Percentiles rank a stretch among this genome's conserved stretches.
These are phyloP conservation scores for Aethionema arabicum DNA, from an alignment of 345 rosid species.

Conservation along the genomic window DNA sequence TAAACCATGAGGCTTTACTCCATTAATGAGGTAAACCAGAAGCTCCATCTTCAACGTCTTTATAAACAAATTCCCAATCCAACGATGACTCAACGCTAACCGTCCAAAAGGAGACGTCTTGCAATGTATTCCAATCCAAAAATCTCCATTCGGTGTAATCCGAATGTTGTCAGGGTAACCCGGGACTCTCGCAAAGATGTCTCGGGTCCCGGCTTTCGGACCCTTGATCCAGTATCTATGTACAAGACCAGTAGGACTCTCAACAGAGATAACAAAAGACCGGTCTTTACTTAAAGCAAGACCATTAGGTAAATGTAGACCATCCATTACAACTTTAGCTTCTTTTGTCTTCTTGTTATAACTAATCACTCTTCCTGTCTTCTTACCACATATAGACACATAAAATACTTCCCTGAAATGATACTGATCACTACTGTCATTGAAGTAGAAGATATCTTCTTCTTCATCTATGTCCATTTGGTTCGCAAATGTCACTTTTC, in stretches of 20 bases:
- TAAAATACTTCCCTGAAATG: constrained; percentile 52
- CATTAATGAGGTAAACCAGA: constrained; percentile 41
- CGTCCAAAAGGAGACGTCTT: constrained; percentile 23
- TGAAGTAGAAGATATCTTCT: constrained; percentile 63
- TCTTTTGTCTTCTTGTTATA: constrained; percentile 36
- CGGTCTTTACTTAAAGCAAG: constrained; percentile 61
- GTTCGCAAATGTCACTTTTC: constrained; percentile 56
- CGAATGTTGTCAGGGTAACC: constrained; percentile 63
- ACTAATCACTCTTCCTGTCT: constrained; percentile 30
- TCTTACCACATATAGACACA: constrained; percentile 14
- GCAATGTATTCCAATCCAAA: constrained; percentile 33
- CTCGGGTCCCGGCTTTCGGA: constrained; percentile 39
- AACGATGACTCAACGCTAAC: constrained; percentile 35
- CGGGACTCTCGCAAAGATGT: constrained; percentile 46
- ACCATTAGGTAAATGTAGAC: constrained; percentile 64
- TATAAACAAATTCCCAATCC: constrained; percentile 41
- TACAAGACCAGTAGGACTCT: constrained; percentile 34
- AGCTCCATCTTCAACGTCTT: constrained; percentile 42
- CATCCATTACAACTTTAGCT: constrained; percentile 34
- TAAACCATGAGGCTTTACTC: constrained; percentile 55
- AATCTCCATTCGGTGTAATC: constrained; percentile 37
- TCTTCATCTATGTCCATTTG: constrained; percentile 63
- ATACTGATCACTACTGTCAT: constrained; percentile 56
- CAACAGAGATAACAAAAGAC: constrained; percentile 50
- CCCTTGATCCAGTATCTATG: constrained; percentile 50